Base-by-base conservation (phyloP, 106 monocot genomes). In the Triglochin maritima region DNA sequence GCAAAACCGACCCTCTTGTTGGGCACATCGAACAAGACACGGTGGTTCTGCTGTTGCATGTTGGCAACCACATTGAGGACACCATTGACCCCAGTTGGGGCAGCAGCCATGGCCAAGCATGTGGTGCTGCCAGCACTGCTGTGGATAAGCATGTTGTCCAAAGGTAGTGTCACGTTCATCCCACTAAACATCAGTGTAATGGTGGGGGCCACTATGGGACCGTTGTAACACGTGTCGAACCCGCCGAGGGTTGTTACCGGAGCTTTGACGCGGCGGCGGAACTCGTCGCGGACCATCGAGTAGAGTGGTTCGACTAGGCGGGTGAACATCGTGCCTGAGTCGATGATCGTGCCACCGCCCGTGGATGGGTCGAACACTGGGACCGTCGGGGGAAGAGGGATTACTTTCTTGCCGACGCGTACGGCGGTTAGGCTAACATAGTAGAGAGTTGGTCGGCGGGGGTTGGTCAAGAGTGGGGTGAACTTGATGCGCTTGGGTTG, bases 21-120 rank as follows among this genome's bases (percentile, higher is more conserved):
- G 49, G 91, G 79, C 17, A 85, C 72, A 47, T 96, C 91, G 72
- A 91, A 84, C 16, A 96, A 72, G 5, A 96, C 75, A 50, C 96
- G 73, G 72, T 96, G 96, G 74, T 96, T 96, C 85, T 86, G 85
- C 86, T 96, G 96, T 83, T 96, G 96, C 88, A 91, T 79, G 74
- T 70, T 87, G 65, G 91, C 96, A 60, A 96, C 77, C 68, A 96
- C 96, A 60, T 96, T 96, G 68, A 96, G 79, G 76, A 91, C 87
- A 47, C 84, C 68, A 82, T 96, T 86, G 57, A 93, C 74, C 42
- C 83, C 88, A 15, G 72, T 85, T 51, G 96, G 91, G 49, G 88
- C 79, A 8, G 76, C 79, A 9, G 90, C 90, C 91, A 96, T 96
- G 52, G 96, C 90, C 71, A 95, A 72, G 73, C 94, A 93, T 15